Percentiles rank a stretch among this genome's conserved stretches.
phyloP scores from a whole-genome alignment of 768 basidiomycete genomes.

The Hypholoma fasciculare region DNA sequence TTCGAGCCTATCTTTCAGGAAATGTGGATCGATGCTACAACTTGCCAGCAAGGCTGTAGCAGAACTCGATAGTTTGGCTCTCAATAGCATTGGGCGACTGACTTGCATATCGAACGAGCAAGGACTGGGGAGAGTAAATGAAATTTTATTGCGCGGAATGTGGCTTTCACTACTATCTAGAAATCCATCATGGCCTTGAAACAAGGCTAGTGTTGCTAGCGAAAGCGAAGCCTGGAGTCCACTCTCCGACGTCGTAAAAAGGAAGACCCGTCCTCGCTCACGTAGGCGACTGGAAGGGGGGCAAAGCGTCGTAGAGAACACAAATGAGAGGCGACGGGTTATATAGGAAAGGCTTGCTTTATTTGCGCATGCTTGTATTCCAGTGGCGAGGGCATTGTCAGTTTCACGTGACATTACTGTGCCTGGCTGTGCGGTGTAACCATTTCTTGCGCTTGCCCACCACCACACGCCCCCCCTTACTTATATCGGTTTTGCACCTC shows the following conservation, averaged over 20 bases:
- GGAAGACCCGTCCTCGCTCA: slow-evolving; percentile 35
- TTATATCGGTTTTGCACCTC: not conserved
- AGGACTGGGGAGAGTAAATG: not conserved
- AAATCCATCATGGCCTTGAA: slow-evolving; percentile 60
- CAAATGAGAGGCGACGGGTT: not conserved
- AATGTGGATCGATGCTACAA: too few relatives aligned
- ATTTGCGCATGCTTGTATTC: slow-evolving; percentile 3
- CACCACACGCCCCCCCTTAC: not conserved
- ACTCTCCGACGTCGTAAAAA: slow-evolving; percentile 46
- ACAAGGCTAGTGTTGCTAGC: slow-evolving; percentile 70
- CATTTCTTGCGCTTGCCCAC: not conserved
- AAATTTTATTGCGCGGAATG: slow-evolving; percentile 25
- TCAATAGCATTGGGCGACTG: too few relatives aligned
- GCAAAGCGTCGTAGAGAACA: slow-evolving; percentile 24
- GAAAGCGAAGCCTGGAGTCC: slow-evolving; percentile 59
- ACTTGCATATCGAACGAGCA: too few relatives aligned
- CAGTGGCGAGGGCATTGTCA: not conserved
- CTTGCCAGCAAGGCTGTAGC: too few relatives aligned
- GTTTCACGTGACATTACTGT: not conserved
- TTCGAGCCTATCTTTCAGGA: too few relatives aligned
- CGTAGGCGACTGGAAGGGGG: slow-evolving; percentile 30
- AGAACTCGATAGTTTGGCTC: too few relatives aligned
- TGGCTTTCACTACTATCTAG: slow-evolving; percentile 78
- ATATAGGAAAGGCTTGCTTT: not conserved
- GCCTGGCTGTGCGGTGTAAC: not conserved